phyloP scores from a whole-genome alignment of 1,139 yeast species.

The Yamadazyma songkhlaensis region DNA sequence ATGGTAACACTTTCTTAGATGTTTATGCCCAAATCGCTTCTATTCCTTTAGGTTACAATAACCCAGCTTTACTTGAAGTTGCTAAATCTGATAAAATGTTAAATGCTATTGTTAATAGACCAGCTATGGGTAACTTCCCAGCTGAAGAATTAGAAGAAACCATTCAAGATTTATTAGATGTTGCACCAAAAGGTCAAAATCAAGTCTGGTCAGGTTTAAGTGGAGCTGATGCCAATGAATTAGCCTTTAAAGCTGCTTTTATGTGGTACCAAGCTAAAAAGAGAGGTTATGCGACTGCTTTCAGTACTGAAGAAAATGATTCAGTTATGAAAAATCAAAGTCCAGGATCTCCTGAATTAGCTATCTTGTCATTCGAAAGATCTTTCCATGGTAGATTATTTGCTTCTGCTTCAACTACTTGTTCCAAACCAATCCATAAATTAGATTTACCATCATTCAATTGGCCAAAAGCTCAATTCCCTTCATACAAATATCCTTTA shows the following conservation, averaged over 20 bases:
- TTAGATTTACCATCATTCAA: slow-evolving; percentile 80
- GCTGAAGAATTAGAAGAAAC: slow-evolving; percentile 59
- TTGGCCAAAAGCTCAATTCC: slow-evolving; percentile 88
- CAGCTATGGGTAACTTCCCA: slow-evolving; percentile 76
- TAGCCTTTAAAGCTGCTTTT: slow-evolving; percentile 82
- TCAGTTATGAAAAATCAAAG: slow-evolving; percentile 65
- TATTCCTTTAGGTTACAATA: slow-evolving; percentile 72
- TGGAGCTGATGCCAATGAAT: slow-evolving; percentile 83
- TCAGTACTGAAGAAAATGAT: slow-evolving; percentile 57
- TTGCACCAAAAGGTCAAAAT: slow-evolving; percentile 70
- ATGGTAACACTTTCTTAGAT: slow-evolving; percentile 63
- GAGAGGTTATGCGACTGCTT: slow-evolving; percentile 50
- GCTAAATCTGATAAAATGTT: slow-evolving; percentile 67
- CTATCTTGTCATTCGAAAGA: slow-evolving; percentile 67
- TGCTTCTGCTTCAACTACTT: slow-evolving; percentile 74
- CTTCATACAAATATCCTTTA: slow-evolving; percentile 70
- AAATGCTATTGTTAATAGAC: slow-evolving; percentile 66
- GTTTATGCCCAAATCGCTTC: slow-evolving; percentile 74
- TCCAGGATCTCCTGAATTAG: slow-evolving; percentile 76
- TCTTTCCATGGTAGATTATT: slow-evolving; percentile 84
- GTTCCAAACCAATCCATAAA: slow-evolving; percentile 82
- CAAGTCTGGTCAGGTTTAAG: slow-evolving; percentile 73
- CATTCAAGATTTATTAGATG: slow-evolving; percentile 53
- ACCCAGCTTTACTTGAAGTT: slow-evolving; percentile 62
- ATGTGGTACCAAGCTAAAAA: slow-evolving; percentile 66